phyloP scores from a whole-genome alignment of 805 yeast genomes.

The Yarrowia alimentaria region DNA sequence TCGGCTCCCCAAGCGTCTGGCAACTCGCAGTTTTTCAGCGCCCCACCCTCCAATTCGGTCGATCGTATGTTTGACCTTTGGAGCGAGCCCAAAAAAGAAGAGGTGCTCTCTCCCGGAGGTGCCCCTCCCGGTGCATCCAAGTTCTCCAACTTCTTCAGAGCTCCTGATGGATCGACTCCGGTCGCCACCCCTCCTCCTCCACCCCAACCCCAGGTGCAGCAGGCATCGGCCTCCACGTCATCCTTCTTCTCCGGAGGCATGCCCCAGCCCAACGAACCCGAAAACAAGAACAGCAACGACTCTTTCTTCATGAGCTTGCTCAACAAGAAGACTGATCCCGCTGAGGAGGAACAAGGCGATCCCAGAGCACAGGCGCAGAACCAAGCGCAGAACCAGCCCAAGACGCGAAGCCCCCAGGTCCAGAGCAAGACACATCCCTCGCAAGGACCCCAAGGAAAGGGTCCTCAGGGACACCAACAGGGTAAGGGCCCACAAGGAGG shows the following conservation, averaged over 20 bases:
- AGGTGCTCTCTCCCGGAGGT: constrained; percentile 1
- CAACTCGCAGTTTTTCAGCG: constrained; percentile 14
- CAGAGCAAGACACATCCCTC: constrained; percentile 7
- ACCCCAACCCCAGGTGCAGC: constrained; percentile 3
- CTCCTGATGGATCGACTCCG: constrained; percentile 22
- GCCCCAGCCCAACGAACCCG: constrained; percentile 17
- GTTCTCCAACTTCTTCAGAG: constrained; percentile 28
- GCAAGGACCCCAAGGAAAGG: too few species aligned
- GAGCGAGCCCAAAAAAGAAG: constrained; percentile 80
- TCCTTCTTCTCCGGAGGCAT: constrained; percentile 13
- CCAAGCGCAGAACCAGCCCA: constrained; percentile 8
- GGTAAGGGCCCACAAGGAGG: neutral
- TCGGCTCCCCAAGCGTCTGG: too few species aligned
- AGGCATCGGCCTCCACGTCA: neutral
- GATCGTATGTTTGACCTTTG: constrained; percentile 95
- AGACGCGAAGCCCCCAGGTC: constrained; percentile 7
- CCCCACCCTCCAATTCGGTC: constrained; percentile 44
- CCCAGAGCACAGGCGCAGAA: neutral
- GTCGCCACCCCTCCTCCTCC: constrained; percentile 1
- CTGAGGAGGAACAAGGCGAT: constrained; percentile 1
- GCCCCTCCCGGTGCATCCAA: constrained; percentile 23
- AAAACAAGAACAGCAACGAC: constrained; percentile 27
- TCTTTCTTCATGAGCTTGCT: constrained; percentile 28
- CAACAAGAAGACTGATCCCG: constrained; percentile 13
- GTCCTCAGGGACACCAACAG: neutral